Evolutionary conservation across 805 yeast species (phyloP), one percentile per base, ranked within the genome.

Genomic region (Cyberlindnera mrakii): DNA sequence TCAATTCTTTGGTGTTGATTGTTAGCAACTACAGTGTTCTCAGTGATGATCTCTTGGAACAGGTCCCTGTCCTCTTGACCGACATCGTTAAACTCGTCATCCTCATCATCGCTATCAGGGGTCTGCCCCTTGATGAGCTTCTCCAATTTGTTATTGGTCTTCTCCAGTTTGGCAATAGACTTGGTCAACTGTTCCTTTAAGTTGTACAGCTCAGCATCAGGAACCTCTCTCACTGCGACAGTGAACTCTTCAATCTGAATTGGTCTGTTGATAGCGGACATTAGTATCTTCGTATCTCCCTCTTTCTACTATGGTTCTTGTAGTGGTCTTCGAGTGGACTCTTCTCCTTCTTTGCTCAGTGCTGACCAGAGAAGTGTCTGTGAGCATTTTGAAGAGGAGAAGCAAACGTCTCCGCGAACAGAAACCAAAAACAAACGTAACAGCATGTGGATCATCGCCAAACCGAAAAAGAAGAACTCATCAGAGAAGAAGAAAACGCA

Each of bases 31-130:
- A 58, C 55, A 11, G 66, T 60, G 57, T 83, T 83, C 49, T 82
- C 90, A 8, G 55, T 52, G 15, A 80, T 67, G 9, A 81, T 70
- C n/a, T 77, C 82, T 6, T 52, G 57, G 59, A 74, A 82, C 14
- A 83, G 54, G 14, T 63, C 58, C n/a, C 65, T 54, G 53, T 82
- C 87, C 11, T 66, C 67, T 5, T 62, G 64, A 17, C 65, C 59
- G 10, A 60, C 51, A 8, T 47, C 51, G 3, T 49, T 44, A 23
- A 48, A 53, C 5, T 54, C 60, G 16, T 61, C 68, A 18, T 57
- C 52, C 14, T 46, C 42, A 16, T 46, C 42, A 16, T 46, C 51
- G 20, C 46, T 50, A 4, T 39, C 52, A 36, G 59, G 53, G 34
- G 49, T 50, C 25, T 64, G 56, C 23, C 66, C 65, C 10, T 63